phyloP scores from a whole-genome alignment of 2,329 filamentous ascomycete genomes.

The Sarocladium kiliense region DNA sequence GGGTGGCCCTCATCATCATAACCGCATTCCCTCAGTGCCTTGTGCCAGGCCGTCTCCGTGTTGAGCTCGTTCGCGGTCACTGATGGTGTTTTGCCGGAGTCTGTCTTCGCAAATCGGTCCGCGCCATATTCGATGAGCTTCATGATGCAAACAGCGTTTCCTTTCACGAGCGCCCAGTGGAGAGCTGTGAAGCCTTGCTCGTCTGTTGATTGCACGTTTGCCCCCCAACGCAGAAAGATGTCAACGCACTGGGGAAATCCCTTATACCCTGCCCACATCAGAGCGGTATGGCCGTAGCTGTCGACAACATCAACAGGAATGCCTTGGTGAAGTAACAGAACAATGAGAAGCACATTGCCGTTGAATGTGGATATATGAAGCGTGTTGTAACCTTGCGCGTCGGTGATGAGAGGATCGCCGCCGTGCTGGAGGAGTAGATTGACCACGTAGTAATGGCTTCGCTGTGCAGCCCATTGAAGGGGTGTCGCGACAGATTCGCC shows the following conservation, averaged over 20 bases:
- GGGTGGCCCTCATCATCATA: constrained; percentile 75
- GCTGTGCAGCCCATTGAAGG: constrained; percentile 93
- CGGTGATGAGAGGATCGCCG: constrained; percentile 86
- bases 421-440: constrained; percentile 87
- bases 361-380: constrained; percentile 96
- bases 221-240: constrained; percentile 88
- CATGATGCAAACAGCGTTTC: constrained; percentile 80
- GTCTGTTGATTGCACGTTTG: constrained; percentile 84
- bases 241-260: constrained; percentile 91
- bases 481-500: constrained; percentile 93
- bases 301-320: constrained; percentile 91
- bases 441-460: constrained; percentile 94
- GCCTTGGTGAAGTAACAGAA: constrained; percentile 87
- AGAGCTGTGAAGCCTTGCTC: constrained; percentile 91
- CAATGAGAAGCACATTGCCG: constrained; percentile 85
- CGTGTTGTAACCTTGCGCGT: constrained; percentile 96
- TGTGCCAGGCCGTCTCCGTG: constrained; percentile 74
- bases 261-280: constrained; percentile 99
- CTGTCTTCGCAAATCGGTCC: constrained; percentile 85
- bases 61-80: constrained; percentile 88
- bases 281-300: constrained; percentile 81
- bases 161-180: constrained; percentile 95
- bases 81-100: constrained; percentile 83
- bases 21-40: constrained; percentile 76
- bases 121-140: constrained; percentile 95